Percentiles rank a stretch among this genome's conserved stretches.
phyloP scores from a whole-genome alignment of 2,329 filamentous ascomycete genomes.

The Aspergillus pseudoviridinutans region DNA sequence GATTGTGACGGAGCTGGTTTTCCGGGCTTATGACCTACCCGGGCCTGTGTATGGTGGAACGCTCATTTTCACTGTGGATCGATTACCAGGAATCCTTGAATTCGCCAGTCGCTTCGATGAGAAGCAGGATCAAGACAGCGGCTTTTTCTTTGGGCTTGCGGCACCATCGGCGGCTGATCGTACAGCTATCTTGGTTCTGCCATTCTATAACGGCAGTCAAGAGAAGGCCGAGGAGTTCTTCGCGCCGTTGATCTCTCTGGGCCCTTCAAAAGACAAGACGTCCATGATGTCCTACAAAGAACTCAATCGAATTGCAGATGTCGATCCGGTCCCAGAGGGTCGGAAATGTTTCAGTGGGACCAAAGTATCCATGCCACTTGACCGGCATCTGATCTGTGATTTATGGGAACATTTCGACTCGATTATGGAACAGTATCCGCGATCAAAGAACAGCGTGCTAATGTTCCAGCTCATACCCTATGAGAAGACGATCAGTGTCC shows the following conservation, averaged over 20 bases:
- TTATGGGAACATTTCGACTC: conserved; percentile 1
- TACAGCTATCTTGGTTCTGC: background rate
- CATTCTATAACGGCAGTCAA: conserved; percentile 3
- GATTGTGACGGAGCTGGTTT: conserved; percentile 40
- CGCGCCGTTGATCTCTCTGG: background rate
- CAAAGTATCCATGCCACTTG: conserved; percentile 1
- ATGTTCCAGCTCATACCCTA: conserved; percentile 9
- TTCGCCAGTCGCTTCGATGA: conserved; percentile 8
- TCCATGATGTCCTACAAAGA: conserved; percentile 6
- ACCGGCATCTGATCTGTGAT: background rate
- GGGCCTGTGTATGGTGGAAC: conserved; percentile 1
- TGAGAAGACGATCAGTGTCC: background rate
- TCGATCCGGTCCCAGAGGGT: conserved; percentile 7
- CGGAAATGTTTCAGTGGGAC: conserved; percentile 5
- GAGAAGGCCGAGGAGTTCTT: conserved; percentile 2
- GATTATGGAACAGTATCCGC: background rate
- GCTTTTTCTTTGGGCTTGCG: conserved; percentile 8
- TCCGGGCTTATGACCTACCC: conserved; percentile 4
- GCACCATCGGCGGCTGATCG: background rate
- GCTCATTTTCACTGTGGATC: conserved; percentile 2
- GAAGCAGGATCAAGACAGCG: conserved; percentile 7
- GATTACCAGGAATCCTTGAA: conserved; percentile 2
- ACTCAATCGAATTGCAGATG: conserved; percentile 3
- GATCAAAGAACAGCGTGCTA: conserved; percentile 5
- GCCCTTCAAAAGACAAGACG: background rate